Evolutionary conservation across 2,329 filamentous ascomycete species (phyloP).

Genomic region (Paecilomyces sp.): DNA sequence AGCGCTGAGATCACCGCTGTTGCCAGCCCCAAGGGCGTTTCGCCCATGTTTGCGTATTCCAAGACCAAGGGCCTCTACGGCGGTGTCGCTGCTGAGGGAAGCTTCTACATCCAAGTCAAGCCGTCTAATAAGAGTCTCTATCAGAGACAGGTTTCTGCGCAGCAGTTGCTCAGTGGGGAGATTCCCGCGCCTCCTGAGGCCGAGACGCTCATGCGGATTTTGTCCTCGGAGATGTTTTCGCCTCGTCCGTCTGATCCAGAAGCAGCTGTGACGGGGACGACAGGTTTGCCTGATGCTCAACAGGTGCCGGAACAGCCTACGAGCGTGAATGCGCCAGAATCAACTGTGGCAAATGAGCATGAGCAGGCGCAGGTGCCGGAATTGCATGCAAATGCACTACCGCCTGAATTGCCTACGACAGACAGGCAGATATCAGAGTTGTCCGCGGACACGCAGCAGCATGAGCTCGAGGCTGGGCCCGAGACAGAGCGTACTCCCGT

Average conservation of each 20-base stretch:
- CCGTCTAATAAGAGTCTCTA: slow-evolving; percentile 89
- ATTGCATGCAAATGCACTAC: no score
- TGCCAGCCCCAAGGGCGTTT: slow-evolving; percentile 70
- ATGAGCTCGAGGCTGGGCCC: no score
- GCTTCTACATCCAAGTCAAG: slow-evolving; percentile 73
- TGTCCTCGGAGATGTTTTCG: slow-evolving; percentile 47
- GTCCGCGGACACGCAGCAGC: no score
- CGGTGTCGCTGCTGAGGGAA: slow-evolving; percentile 77
- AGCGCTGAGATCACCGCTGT: slow-evolving; percentile 83
- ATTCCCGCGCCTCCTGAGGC: slow-evolving; percentile 66
- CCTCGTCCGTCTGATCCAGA: slow-evolving; percentile 34
- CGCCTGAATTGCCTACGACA: no score
- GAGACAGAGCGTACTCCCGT: no score
- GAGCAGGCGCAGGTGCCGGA: no score
- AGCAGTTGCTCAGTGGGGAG: slow-evolving; percentile 63
- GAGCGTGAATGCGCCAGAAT: no score
- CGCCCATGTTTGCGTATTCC: slow-evolving; percentile 79
- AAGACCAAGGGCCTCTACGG: slow-evolving; percentile 88
- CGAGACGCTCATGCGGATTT: slow-evolving; percentile 64
- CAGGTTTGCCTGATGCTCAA: background rate
- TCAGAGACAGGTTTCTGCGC: slow-evolving; percentile 64
- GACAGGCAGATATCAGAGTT: no score
- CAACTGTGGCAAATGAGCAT: no score
- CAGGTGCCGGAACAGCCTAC: no score
- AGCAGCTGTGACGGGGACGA: slow-evolving; percentile 54